These are phyloP conservation scores for Lignosus rhinocerotis DNA, from an alignment of 1,284 basidiomycete species.

Conservation along the genomic window DNA sequence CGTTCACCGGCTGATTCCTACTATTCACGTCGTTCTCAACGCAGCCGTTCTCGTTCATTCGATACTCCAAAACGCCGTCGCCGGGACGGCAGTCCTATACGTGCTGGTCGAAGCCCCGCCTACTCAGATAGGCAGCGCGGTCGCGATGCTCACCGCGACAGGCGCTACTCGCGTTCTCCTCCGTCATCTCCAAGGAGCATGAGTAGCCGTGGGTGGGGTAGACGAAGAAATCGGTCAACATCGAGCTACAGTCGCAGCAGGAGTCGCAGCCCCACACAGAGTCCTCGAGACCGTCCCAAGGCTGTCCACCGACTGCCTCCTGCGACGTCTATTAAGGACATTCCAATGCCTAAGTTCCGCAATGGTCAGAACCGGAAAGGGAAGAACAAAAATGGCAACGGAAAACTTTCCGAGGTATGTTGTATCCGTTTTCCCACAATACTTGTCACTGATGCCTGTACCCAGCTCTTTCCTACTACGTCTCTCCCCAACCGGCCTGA, in stretches of 20 bases:
- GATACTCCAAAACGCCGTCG: slow-evolving; percentile 54
- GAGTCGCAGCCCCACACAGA: slow-evolving; percentile 55
- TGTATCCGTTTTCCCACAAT: neutral
- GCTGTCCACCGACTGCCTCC: slow-evolving; percentile 66
- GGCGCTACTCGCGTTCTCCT: slow-evolving; percentile 30
- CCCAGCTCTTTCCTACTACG: slow-evolving; percentile 14
- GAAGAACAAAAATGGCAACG: slow-evolving; percentile 22
- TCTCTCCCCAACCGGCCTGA: slow-evolving; percentile 18
- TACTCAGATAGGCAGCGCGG: slow-evolving; percentile 22
- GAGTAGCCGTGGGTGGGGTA: slow-evolving; percentile 31
- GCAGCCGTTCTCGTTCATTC: slow-evolving; percentile 61
- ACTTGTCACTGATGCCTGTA: neutral
- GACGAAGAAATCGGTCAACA: slow-evolving; percentile 32
- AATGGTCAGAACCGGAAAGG: slow-evolving; percentile 22
- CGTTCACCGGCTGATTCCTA: slow-evolving; percentile 63
- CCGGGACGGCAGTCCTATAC: slow-evolving; percentile 47
- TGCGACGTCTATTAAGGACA: slow-evolving; percentile 43
- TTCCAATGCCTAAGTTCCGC: slow-evolving; percentile 33
- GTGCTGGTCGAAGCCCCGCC: slow-evolving; percentile 38
- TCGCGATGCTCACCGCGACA: slow-evolving; percentile 23
- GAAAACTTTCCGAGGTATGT: slow-evolving; percentile 25
- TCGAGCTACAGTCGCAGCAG: slow-evolving; percentile 41
- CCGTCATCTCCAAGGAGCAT: slow-evolving; percentile 25
- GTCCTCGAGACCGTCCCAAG: slow-evolving; percentile 47
- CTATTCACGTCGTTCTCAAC: slow-evolving; percentile 63